Evolutionary conservation across 331 rosid genomes (phyloP).

Genomic region (Cucumis variabilis): DNA sequence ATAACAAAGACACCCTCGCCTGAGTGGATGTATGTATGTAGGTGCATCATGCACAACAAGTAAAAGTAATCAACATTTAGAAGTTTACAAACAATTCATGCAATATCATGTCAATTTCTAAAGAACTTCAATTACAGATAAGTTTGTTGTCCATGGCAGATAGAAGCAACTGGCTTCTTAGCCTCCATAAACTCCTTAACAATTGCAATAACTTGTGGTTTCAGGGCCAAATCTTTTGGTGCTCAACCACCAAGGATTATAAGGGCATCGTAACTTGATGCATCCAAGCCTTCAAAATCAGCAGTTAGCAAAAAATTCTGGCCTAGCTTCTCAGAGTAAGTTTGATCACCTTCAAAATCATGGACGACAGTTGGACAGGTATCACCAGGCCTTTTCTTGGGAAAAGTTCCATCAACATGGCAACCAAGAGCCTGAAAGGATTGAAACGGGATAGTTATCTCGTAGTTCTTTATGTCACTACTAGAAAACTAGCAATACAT

Average conservation of each 20-base stretch:
- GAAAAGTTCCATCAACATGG: conserved; percentile 86
- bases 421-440: conserved; percentile 90
- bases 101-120: conserved; percentile 51
- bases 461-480: conserved; percentile 91
- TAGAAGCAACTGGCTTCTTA: conserved; percentile 88
- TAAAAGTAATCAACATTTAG: background rate
- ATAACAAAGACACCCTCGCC: background rate
- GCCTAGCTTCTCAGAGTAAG: conserved; percentile 87
- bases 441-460: conserved; percentile 84
- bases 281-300: conserved; percentile 53
- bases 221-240: conserved; percentile 76
- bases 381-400: conserved; percentile 79
- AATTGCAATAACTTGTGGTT: conserved; percentile 60
- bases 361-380: conserved; percentile 79
- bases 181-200: conserved; percentile 75
- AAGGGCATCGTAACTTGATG: conserved; percentile 74
- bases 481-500: no score
- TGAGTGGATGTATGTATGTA: no score
- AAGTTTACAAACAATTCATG: conserved; percentile 12
- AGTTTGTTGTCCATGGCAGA: conserved; percentile 84
- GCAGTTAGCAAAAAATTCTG: conserved; percentile 68
- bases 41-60: background rate
- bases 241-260: conserved; percentile 94
- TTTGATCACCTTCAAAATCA: conserved; percentile 96
- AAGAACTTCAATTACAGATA: conserved; percentile 85